Conservation (phyloP, 306 rosid species). For the Ziziphus jujuba region DNA sequence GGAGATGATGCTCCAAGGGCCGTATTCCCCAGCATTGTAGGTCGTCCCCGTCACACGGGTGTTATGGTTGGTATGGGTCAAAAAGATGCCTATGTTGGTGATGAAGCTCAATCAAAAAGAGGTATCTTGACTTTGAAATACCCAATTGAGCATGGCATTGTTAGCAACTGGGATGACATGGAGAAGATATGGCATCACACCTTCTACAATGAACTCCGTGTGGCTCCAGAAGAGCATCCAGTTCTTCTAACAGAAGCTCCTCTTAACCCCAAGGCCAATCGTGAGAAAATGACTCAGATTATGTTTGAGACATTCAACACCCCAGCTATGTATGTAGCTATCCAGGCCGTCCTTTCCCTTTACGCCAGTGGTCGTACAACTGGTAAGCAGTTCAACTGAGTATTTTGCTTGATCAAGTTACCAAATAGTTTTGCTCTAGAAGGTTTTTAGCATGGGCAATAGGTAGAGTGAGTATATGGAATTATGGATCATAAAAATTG, state of each 20-base stretch:
- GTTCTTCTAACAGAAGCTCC: constrained; percentile 98
- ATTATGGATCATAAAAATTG: background rate
- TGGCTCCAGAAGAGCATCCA: constrained; percentile 97
- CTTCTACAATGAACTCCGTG: constrained; percentile 90
- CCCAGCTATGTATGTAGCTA: constrained; percentile 97
- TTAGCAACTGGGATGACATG: constrained; percentile 97
- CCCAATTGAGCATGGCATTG: constrained; percentile 96
- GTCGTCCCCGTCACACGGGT: constrained; percentile 96
- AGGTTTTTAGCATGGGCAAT: background rate
- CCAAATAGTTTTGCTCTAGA: background rate
- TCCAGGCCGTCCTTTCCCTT: constrained; percentile 95
- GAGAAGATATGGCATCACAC: constrained; percentile 99
- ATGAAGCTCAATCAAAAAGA: constrained; percentile 94
- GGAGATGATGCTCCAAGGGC: constrained; percentile 99
- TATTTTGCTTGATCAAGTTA: background rate
- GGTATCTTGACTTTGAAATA: constrained; percentile 90
- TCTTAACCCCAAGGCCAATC: constrained; percentile 92
- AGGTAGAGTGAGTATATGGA: background rate
- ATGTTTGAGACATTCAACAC: constrained; percentile 97
- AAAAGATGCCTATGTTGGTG: constrained; percentile 96
- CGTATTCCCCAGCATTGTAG: constrained; percentile 95
- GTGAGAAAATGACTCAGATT: constrained; percentile 95
- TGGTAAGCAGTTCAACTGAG: constrained; percentile 45
- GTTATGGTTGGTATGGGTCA: constrained; percentile 99
- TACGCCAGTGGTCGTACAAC: constrained; percentile 99